Evolutionary conservation across 2,329 filamentous ascomycete species (phyloP), one percentile per base, ranked within the genome.

Genomic region (Ceratocystis colombiana): DNA sequence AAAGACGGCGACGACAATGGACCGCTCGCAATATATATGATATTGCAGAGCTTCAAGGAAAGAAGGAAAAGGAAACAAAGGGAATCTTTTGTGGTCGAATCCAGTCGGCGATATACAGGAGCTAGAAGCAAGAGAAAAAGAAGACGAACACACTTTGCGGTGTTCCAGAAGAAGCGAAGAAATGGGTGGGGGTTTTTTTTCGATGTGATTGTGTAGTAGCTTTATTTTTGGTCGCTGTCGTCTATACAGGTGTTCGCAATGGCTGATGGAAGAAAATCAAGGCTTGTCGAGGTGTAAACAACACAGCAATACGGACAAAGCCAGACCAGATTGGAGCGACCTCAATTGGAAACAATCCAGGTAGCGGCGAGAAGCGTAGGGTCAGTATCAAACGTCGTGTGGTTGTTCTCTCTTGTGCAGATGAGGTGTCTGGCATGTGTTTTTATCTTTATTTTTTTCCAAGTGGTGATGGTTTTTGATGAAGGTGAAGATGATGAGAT

Each of bases 21-120:
- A 46, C n/a, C 17, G 64, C 22, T 57, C 15, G 41, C 41, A 37
- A 45, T 50, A 44, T n/a, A 28, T n/a, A 44, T 15, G 15, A 33
- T 57, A 15, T 22, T 33, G 41, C 48, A 41, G 45, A 53, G 48
- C 48, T 50, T 25, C 12, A 64, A 17, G 46, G 28, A 48, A 15
- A 55, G 20, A 46, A 48, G 55, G 45, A 30, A 53, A 61, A 20
- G 30, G 28, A 65, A 61, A 65, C 44, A 30, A 45, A 55, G 53
- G 48, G 46, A 10, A 48, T n/a, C 10, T 48, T 53, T 25, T 50
- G 17, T 8, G 45, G 65, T 67, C 65, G 65, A 67, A 67, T 53
- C 65, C 65, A 67, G 65, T 67, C 65, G 65, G 61, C 61, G 44
- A 50, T 57, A 20, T 65, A 59, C 22, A 46, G 48, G 20, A n/a